Evolutionary conservation across 2,329 filamentous ascomycete species (phyloP), one percentile per base, ranked within the genome.

Genomic region (Fusarium lateritium): DNA sequence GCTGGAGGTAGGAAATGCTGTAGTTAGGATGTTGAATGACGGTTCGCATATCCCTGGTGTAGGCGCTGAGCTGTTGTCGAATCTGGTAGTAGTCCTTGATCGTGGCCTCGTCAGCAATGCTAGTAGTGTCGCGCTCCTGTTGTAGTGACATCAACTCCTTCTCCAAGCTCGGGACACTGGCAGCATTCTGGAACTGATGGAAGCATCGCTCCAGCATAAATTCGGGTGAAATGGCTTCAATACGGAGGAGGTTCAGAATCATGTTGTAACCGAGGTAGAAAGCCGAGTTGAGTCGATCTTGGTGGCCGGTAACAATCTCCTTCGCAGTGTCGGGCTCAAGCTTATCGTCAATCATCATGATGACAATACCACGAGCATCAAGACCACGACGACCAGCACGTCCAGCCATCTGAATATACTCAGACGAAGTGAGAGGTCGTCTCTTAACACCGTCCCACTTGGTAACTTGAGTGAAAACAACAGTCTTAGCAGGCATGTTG

Each of bases 221-320:
- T 75, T 99, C 95, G 3, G 97, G 96, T 10, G 94, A 98, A 51
- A 99, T 97, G n/a, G 94, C 95, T 78, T 99, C 96, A n/a, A 99
- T 95, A 80, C 96, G 89, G 79, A 98, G 91, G 65, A 99, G 82
- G 77, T 99, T 99, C 60, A 99, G 85, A 76, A 99, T 93, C 96
- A 99, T 99, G 83, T 99, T 99, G 85, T 99, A 99, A 33, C 96
- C 94, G 17, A 99, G 87, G 78, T 99, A 93, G 82, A 99, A 99
- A 2, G 96, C 96, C 5, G 96, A 98, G 81, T 98, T 98, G 31
- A 99, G 89, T 72, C 94, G 94, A 79, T 99, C 97, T 79, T 99
- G 96, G 76, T 98, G 92, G 71, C 96, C 96, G 54, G 96, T 94
- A 14, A 99, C 96, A 73, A 99, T 98, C 69, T 93, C 91, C 81